Conservation (phyloP, 139 green algal genomes). For the Eudorina sp. region DNA sequence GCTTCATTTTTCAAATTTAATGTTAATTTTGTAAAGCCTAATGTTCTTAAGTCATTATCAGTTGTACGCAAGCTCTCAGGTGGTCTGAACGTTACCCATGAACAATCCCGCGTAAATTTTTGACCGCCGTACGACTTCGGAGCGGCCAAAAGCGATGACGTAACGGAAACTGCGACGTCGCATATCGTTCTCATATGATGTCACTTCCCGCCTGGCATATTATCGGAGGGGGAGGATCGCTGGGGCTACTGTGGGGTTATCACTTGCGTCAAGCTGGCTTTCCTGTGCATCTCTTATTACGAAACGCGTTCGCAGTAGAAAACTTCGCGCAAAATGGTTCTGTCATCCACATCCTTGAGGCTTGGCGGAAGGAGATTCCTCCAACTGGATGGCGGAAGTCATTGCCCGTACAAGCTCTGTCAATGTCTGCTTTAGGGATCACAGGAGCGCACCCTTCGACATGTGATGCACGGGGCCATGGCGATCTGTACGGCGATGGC, state of each 20-base stretch:
- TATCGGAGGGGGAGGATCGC: constrained; percentile 54
- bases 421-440: too few relatives aligned
- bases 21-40: not conserved
- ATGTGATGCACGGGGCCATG: too few relatives aligned
- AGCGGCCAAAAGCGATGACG: too few relatives aligned
- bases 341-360: constrained; percentile 12
- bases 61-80: too few relatives aligned
- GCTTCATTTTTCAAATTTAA: constrained; percentile 15
- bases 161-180: too few relatives aligned
- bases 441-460: too few relatives aligned
- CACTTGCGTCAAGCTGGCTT: constrained; percentile 41
- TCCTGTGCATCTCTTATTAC: constrained; percentile 23
- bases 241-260: constrained; percentile 54
- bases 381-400: not conserved
- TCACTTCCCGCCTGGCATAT: constrained; percentile 39
- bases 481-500: too few relatives aligned
- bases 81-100: too few relatives aligned
- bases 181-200: not conserved
- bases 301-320: not conserved
- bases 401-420: not conserved
- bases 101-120: not conserved
- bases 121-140: constrained; percentile 2
- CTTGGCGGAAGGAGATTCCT: not conserved
- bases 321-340: not conserved
- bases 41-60: too few relatives aligned